These are phyloP conservation scores for Sarocladium kiliense DNA, from an alignment of 2,329 filamentous ascomycete species.

Conservation along the genomic window DNA sequence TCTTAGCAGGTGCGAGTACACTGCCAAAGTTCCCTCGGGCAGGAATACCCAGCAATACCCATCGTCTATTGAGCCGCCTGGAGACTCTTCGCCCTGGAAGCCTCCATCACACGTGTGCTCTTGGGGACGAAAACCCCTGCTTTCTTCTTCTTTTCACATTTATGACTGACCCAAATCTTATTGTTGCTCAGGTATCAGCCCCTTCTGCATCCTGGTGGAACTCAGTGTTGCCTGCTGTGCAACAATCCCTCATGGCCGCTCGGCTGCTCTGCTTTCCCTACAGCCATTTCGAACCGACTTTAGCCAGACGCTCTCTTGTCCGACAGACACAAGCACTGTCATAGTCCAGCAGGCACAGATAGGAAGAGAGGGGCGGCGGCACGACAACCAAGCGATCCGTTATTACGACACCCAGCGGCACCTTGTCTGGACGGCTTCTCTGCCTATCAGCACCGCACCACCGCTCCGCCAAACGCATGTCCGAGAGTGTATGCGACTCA, in stretches of 20 bases:
- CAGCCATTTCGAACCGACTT: background rate
- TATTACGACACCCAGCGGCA: background rate
- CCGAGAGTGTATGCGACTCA: constrained; percentile 4
- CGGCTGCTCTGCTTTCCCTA: background rate
- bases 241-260: background rate
- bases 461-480: background rate
- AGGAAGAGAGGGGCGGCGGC: constrained; percentile 6
- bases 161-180: background rate
- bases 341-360: background rate
- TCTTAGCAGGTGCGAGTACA: background rate
- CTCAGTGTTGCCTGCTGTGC: constrained; percentile 1
- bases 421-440: background rate
- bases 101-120: too few relatives aligned
- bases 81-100: background rate
- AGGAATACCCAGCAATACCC: background rate
- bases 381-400: constrained; percentile 5
- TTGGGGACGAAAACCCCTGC: background rate
- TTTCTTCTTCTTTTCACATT: background rate
- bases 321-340: background rate
- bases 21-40: constrained; percentile 3
- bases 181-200: background rate
- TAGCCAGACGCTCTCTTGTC: background rate
- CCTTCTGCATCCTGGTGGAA: background rate
- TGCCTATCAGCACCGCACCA: background rate
- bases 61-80: background rate